Base-by-base conservation (phyloP, 305 asterid species). In the Fraxinus baroniana region DNA sequence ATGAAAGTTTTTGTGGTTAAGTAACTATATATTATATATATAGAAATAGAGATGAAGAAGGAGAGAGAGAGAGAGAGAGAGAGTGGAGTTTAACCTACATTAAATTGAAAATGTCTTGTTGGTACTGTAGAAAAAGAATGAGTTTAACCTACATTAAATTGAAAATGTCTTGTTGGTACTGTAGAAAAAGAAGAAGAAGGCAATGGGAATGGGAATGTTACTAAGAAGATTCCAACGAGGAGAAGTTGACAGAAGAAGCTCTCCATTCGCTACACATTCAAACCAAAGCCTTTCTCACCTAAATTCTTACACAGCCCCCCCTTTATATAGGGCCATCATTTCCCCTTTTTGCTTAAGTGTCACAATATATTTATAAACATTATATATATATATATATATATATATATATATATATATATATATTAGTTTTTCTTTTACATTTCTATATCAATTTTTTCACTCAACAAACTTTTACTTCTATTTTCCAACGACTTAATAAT, bases 131-230 rank as follows among this genome's bases (percentile, higher is more conserved):
- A n/a, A n/a, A n/a, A n/a, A n/a, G n/a, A n/a, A n/a, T 4, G 18
- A 46, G 0, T 18, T 26, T 46, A 36, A 35, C 91, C 77, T 85
- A 91, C 97, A 76, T 85, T 89, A 36, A 36, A 36, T 6, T 37
- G 41, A 37, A 37, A 37, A 37, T 37, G 41, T 37, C 41, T 33
- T 33, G 6, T 33, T 33, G 36, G 36, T 33, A 35, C 74, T 49
- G 86, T 26, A 26, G 92, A 87, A 79, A 89, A 32, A 66, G 81
- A 83, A 30, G 85, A 79, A 78, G 82, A 79, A 15, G 83, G 79
- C 8, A 22, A 24, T 24, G 30, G 26, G n/a, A 41, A 41, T 79
- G 78, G 84, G 80, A 84, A 17, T 76, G 88, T 83, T 32, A 79
- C 35, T 77, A 70, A 1, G 37, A 70, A 81, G 32, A 81, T 49